Evolutionary conservation across 768 basidiomycete species (phyloP).

Genomic region (Lactarius sp.): DNA sequence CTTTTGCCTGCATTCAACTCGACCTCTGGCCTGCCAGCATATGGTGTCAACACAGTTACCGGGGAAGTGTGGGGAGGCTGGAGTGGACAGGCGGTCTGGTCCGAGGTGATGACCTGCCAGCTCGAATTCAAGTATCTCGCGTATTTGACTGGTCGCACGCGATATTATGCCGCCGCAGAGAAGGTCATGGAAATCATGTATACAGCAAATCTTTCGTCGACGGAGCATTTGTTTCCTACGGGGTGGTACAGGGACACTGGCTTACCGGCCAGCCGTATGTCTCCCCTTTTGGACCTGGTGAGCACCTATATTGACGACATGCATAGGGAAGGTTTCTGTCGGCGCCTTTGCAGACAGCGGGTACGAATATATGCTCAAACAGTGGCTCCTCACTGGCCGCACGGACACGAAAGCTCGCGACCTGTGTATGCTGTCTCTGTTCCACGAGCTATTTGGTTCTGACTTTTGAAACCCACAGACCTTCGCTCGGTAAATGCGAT

Average conservation of each 20-base stretch:
- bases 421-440: conserved; percentile 49
- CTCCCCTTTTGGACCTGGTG: neutral
- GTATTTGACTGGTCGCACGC: conserved; percentile 66
- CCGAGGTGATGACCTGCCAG: conserved; percentile 80
- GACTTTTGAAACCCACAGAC: conserved; percentile 37
- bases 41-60: conserved; percentile 61
- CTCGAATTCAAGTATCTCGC: conserved; percentile 87
- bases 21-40: conserved; percentile 64
- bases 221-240: conserved; percentile 56
- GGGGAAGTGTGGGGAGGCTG: conserved; percentile 28
- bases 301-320: conserved; percentile 28
- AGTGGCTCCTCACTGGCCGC: conserved; percentile 62
- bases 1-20: conserved; percentile 72
- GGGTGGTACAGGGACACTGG: conserved; percentile 48
- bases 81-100: conserved; percentile 41
- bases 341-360: conserved; percentile 69
- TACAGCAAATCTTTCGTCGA: conserved; percentile 38
- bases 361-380: conserved; percentile 76
- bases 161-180: conserved; percentile 54
- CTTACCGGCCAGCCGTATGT: conserved; percentile 42
- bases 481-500: conserved; percentile 56
- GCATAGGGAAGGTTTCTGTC: conserved; percentile 42
- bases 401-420: conserved; percentile 57
- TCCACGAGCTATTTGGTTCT: neutral
- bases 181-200: conserved; percentile 47